Conservation (phyloP, 2,329 filamentous ascomycete genomes). For the Trichoderma semiorbis region DNA sequence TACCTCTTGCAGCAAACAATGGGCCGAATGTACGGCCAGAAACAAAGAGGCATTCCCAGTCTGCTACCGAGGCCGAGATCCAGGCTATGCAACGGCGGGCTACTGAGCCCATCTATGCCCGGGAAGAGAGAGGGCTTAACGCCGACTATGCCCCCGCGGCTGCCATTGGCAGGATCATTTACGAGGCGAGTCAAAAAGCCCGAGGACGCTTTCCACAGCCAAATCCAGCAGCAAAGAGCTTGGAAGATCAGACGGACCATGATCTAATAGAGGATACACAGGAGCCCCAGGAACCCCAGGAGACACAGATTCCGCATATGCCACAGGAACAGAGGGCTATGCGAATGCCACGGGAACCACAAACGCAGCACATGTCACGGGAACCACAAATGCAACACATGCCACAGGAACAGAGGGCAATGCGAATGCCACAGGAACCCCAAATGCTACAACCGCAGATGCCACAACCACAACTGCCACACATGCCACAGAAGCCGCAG, state of each 20-base stretch:
- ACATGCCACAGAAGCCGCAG: background rate
- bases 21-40: background rate
- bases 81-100: conserved; percentile 29
- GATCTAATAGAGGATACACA: conserved; percentile 2
- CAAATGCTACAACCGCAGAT: background rate
- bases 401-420: background rate
- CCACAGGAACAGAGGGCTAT: background rate
- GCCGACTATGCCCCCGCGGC: conserved; percentile 28
- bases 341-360: background rate
- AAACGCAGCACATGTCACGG: background rate
- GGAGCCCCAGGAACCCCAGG: background rate
- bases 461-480: background rate
- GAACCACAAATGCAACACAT: background rate
- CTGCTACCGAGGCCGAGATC: conserved; percentile 6
- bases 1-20: conserved; percentile 20
- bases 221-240: background rate
- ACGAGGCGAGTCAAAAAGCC: conserved; percentile 3
- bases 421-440: background rate
- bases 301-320: background rate
- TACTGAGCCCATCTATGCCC: conserved; percentile 30
- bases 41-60: background rate
- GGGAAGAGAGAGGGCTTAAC: conserved; percentile 26
- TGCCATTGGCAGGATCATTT: conserved; percentile 22
- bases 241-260: conserved; percentile 11
- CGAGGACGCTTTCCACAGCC: conserved; percentile 6